Conservation (phyloP, 805 yeast genomes). For the Grigorovia transvaalensis region DNA sequence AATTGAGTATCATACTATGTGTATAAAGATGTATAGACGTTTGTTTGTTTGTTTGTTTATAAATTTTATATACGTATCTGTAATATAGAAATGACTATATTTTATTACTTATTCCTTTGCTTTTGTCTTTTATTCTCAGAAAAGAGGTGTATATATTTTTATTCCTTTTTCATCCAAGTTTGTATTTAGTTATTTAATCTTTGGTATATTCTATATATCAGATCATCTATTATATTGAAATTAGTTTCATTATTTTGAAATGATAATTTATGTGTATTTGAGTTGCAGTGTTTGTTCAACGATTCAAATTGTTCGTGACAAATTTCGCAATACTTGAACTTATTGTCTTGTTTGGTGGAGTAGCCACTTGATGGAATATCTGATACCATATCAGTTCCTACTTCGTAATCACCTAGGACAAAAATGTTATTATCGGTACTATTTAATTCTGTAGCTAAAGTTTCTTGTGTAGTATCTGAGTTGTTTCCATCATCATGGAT, state of each 20-base stretch:
- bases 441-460: conserved; percentile 1
- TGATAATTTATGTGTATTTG: conserved; percentile 49
- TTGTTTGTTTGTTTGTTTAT: neutral
- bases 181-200: no score
- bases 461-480: neutral
- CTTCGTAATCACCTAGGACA: conserved; percentile 1
- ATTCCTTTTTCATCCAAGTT: no score
- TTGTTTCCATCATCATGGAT: neutral
- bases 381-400: neutral
- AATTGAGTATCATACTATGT: neutral
- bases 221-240: neutral
- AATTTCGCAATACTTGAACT: conserved; percentile 63
- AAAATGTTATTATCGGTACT: conserved; percentile 2
- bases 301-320: conserved; percentile 73
- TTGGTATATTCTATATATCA: neutral
- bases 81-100: neutral
- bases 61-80: no score
- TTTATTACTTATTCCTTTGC: no score
- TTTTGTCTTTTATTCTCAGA: no score
- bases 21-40: neutral
- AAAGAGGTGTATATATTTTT: neutral
- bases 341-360: neutral
- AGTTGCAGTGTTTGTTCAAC: conserved; percentile 59
- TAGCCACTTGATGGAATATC: conserved; percentile 1
- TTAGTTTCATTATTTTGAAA: neutral